A percentile compares a stretch with the other conserved stretches of the same genome.
Conservation (phyloP, 805 yeast species). For the Pachysolen tannophilus region DNA sequence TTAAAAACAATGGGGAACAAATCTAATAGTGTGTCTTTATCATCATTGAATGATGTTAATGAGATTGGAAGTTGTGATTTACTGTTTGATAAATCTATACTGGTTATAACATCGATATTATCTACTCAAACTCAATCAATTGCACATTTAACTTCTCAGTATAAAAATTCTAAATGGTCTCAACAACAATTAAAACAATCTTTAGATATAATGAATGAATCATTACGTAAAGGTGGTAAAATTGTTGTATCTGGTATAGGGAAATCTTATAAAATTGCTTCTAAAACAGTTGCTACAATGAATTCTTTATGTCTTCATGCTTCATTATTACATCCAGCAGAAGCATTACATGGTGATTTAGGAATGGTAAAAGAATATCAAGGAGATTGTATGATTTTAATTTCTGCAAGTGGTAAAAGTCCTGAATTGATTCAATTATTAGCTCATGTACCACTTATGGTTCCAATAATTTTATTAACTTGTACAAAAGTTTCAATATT, state of each 20-base stretch:
- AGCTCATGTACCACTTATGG: slow-evolving; percentile 44
- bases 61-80: no score
- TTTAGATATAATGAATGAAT: slow-evolving; percentile 32
- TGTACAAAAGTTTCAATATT: slow-evolving; percentile 51
- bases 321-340: slow-evolving; percentile 68
- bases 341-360: slow-evolving; percentile 86
- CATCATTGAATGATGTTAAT: no score
- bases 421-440: slow-evolving; percentile 59
- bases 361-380: slow-evolving; percentile 55
- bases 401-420: slow-evolving; percentile 78
- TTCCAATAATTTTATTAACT: slow-evolving; percentile 57
- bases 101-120: no score
- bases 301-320: slow-evolving; percentile 72
- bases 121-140: slow-evolving; percentile 41
- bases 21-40: no score
- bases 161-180: slow-evolving; percentile 34
- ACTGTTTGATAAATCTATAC: no score
- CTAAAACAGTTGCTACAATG: slow-evolving; percentile 73
- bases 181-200: slow-evolving; percentile 35
- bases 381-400: slow-evolving; percentile 51
- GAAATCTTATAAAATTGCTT: slow-evolving; percentile 72
- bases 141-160: slow-evolving; percentile 35
- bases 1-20: no score
- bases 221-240: slow-evolving; percentile 49
- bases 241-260: slow-evolving; percentile 80